Evolutionary conservation across 2,329 filamentous ascomycete species (phyloP).

Genomic region (Fusarium albidum): DNA sequence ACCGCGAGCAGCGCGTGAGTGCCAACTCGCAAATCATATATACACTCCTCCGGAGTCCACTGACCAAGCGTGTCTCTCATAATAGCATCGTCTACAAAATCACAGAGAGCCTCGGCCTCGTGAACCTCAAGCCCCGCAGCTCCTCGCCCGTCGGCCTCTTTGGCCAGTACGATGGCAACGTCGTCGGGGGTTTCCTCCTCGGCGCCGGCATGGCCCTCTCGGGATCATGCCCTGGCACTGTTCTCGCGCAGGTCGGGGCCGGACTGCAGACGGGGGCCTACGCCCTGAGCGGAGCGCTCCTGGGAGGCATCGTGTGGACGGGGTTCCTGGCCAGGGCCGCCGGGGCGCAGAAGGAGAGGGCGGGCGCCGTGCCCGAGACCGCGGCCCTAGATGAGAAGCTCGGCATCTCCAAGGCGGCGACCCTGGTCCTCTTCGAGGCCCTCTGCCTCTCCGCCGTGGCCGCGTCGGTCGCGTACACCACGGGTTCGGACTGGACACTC

Average conservation of each 20-base stretch:
- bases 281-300: conserved; percentile 61
- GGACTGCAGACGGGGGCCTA: conserved; percentile 60
- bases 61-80: too few relatives aligned
- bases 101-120: conserved; percentile 53
- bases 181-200: conserved; percentile 68
- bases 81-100: conserved; percentile 56
- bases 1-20: conserved; percentile 69
- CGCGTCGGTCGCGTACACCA: conserved; percentile 44
- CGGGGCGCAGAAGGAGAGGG: conserved; percentile 39
- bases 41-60: not conserved
- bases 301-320: conserved; percentile 64
- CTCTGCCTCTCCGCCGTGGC: conserved; percentile 52
- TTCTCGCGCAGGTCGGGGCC: conserved; percentile 66
- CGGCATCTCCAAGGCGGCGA: conserved; percentile 47
- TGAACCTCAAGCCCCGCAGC: conserved; percentile 55
- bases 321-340: conserved; percentile 51
- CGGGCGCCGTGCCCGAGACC: conserved; percentile 37
- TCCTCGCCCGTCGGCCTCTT: conserved; percentile 63
- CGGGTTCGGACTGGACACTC: conserved; percentile 38
- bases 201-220: conserved; percentile 73
- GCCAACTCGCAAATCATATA: not conserved
- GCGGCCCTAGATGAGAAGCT: conserved; percentile 51
- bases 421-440: conserved; percentile 54
- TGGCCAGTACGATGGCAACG: conserved; percentile 67
- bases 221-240: conserved; percentile 71